Conservation (phyloP, 257 asterid genomes). For the Solanum corneliomulleri region DNA sequence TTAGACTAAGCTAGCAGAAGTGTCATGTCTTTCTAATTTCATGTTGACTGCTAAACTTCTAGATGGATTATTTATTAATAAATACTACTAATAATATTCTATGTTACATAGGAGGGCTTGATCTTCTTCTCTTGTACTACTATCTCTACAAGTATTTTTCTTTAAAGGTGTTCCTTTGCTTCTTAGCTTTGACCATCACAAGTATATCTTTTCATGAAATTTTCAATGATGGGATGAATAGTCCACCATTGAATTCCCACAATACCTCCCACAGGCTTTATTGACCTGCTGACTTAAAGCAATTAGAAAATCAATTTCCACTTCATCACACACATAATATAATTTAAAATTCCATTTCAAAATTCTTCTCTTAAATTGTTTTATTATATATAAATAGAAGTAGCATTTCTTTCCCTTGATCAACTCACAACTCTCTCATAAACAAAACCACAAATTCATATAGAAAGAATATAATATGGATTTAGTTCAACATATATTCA, state of each 20-base stretch:
- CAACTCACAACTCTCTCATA: not conserved
- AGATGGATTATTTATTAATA: not conserved
- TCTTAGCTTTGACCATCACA: no score
- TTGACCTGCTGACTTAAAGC: not conserved
- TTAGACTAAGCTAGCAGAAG: not conserved
- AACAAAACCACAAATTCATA: not conserved
- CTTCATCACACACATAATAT: not conserved
- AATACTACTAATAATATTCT: not conserved
- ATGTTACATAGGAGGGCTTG: not conserved
- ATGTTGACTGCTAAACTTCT: not conserved
- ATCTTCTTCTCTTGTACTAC: not conserved
- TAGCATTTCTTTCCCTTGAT: not conserved
- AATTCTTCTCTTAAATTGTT: not conserved
- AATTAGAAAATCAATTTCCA: not conserved
- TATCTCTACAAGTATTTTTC: not conserved
- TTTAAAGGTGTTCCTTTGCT: no score
- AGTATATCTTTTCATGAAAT: not conserved
- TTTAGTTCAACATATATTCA: not conserved
- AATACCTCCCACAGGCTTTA: not conserved
- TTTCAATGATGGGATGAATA: not conserved
- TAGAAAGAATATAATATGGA: not conserved
- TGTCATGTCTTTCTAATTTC: not conserved
- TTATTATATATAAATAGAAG: not conserved
- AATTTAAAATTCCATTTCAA: not conserved
- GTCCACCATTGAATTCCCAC: not conserved